phyloP scores from a whole-genome alignment of 176 grass and related monocot genomes.

The Themeda triandra region DNA sequence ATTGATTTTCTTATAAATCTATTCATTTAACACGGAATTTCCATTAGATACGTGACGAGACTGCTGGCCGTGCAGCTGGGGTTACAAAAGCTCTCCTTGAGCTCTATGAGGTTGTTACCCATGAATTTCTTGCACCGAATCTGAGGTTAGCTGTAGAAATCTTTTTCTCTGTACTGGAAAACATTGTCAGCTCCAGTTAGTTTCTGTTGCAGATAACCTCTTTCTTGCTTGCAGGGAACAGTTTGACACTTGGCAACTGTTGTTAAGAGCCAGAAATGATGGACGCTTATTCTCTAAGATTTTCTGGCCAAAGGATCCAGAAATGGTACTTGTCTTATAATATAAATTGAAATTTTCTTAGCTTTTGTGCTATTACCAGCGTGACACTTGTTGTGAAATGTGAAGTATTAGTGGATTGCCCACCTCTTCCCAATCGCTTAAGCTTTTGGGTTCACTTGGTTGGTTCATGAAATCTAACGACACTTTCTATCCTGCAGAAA shows the following conservation, averaged over 20 bases:
- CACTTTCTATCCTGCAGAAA: slow-evolving; percentile 51
- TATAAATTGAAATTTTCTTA: neutral
- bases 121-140: slow-evolving; percentile 68
- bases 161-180: neutral
- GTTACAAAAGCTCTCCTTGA: slow-evolving; percentile 75
- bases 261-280: slow-evolving; percentile 72
- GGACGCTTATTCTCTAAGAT: slow-evolving; percentile 78
- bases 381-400: too few relatives aligned
- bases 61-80: slow-evolving; percentile 64
- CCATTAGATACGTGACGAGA: slow-evolving; percentile 78
- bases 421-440: too few relatives aligned
- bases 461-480: too few relatives aligned
- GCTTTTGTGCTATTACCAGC: neutral
- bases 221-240: slow-evolving; percentile 67
- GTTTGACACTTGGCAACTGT: slow-evolving; percentile 80
- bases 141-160: slow-evolving; percentile 51
- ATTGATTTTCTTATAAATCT: neutral
- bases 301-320: slow-evolving; percentile 69
- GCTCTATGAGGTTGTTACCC: slow-evolving; percentile 83
- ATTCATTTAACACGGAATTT: slow-evolving; percentile 15
- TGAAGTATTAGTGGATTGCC: too few relatives aligned
- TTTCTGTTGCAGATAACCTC: slow-evolving; percentile 1
- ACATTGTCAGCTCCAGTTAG: slow-evolving; percentile 8
- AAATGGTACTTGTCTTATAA: slow-evolving; percentile 56
- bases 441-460: too few relatives aligned